phyloP scores from a whole-genome alignment of 345 rosid genomes.

The Brassica carinata region DNA sequence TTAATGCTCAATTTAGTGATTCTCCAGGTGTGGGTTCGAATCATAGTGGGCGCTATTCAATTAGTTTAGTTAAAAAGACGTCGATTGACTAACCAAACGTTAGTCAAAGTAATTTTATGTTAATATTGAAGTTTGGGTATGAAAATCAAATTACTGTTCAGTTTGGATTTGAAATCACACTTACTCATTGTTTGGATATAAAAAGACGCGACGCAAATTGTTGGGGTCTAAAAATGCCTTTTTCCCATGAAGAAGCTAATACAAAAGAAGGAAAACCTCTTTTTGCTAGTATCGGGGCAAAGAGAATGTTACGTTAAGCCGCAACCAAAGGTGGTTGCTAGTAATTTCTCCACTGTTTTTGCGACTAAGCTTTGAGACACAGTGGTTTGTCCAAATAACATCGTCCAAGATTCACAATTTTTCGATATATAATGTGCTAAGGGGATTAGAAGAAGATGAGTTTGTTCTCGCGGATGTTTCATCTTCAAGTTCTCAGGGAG shows the following conservation, averaged over 20 bases:
- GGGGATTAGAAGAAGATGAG: conserved; percentile 51
- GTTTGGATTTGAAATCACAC: too few species aligned
- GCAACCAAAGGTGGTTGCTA: background rate
- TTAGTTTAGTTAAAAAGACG: too few species aligned
- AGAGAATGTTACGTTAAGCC: background rate
- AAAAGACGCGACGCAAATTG: too few species aligned
- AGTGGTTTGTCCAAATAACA: conserved; percentile 52
- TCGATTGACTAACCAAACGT: too few species aligned
- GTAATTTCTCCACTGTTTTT: conserved; percentile 34
- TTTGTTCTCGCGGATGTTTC: conserved; percentile 53
- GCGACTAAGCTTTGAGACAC: conserved; percentile 47
- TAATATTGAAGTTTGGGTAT: too few species aligned
- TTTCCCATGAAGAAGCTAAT: background rate
- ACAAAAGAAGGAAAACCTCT: background rate
- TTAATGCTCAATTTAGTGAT: too few species aligned
- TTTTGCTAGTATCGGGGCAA: background rate
- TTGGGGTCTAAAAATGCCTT: too few species aligned
- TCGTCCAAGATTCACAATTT: conserved; percentile 34
- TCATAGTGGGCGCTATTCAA: too few species aligned
- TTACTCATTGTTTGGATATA: too few species aligned
- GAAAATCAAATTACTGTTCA: too few species aligned
- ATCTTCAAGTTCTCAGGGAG: conserved; percentile 55
- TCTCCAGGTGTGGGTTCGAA: too few species aligned
- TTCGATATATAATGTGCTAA: conserved; percentile 48
- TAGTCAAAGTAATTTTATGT: too few species aligned